Base-by-base conservation (phyloP, 805 yeast species). In the Candida easanensis region DNA sequence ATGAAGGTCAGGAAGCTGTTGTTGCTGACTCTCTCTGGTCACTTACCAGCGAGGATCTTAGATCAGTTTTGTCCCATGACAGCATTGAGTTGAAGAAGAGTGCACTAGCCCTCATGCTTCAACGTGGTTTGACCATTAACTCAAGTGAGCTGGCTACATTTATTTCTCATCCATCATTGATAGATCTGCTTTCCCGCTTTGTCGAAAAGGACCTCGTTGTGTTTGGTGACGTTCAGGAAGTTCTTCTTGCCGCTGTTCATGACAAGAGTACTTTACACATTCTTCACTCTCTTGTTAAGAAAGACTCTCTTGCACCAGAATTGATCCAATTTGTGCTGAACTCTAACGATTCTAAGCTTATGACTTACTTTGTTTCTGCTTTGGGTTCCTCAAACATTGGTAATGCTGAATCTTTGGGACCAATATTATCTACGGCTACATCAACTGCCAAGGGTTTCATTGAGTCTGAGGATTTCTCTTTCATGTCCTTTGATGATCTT, bases 401-500 rank as follows among this genome's bases (percentile, higher is more conserved):
- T 4, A 32, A 27, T 4, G 18, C 31, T 4, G 51, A 46, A 4
- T 1, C 23, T 2, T 19, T 48, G 1, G 2, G 19, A 1, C 9
- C 26, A 0, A 15, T 54, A 1, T 33, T 49, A 9, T 10, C 33
- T 2, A 13, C 17, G 13, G 49, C 55, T 2, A 50, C 49, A 23
- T 1, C 20, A 1, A 40, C 38, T 14, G 56, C 60, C 3, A 32
- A 16, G 34, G 52, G 42, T 36, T 50, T 40, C 46, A 58, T 56
- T 33, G 36, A 30, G n/a, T 31, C 43, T 28, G 62, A 57, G 15
- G 39, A 59, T 38, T 60, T 76, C 61, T 51, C 52, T 36, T 53
- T 60, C 22, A 54, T 46, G 52, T 68, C 64, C 19, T 65, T 50
- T 20, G 54, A 49, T 21, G 60, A 61, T 27, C 57, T 60, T 31